phyloP scores from a whole-genome alignment of 2,329 filamentous ascomycete genomes.

The Boeremia exigua region DNA sequence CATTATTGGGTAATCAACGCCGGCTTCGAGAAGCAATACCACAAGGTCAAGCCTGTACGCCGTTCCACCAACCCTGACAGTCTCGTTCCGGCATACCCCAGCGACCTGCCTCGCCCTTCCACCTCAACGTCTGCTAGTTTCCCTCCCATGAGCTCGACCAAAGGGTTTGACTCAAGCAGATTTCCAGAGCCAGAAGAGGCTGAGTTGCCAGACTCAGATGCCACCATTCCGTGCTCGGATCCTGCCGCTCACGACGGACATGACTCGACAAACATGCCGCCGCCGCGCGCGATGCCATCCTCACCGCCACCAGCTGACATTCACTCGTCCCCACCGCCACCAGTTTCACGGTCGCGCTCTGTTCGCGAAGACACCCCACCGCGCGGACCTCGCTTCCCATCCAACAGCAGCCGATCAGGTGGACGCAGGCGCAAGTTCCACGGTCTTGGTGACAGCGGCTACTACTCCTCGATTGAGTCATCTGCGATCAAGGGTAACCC shows the following conservation, averaged over 20 bases:
- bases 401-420: slow-evolving; percentile 71
- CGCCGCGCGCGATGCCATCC: slow-evolving; percentile 61
- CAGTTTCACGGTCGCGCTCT: slow-evolving; percentile 66
- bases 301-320: slow-evolving; percentile 75
- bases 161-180: slow-evolving; percentile 57
- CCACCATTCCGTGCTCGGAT: slow-evolving; percentile 59
- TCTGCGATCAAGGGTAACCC: slow-evolving; percentile 78
- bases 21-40: slow-evolving; percentile 87
- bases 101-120: slow-evolving; percentile 45
- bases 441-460: slow-evolving; percentile 91
- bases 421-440: slow-evolving; percentile 78
- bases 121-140: slow-evolving; percentile 47
- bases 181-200: slow-evolving; percentile 56
- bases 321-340: slow-evolving; percentile 92
- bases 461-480: slow-evolving; percentile 94
- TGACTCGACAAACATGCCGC: slow-evolving; percentile 51
- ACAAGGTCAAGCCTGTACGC: slow-evolving; percentile 81
- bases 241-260: slow-evolving; percentile 57
- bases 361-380: slow-evolving; percentile 76
- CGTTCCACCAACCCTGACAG: slow-evolving; percentile 54
- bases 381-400: slow-evolving; percentile 65
- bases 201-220: slow-evolving; percentile 58
- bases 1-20: slow-evolving; percentile 95
- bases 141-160: slow-evolving; percentile 48
- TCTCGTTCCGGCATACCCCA: slow-evolving; percentile 40